Evolutionary conservation across 352 stramenopile genomes (phyloP), one percentile per base, ranked within the genome.

Genomic region (Phytophthora podocarpi): DNA sequence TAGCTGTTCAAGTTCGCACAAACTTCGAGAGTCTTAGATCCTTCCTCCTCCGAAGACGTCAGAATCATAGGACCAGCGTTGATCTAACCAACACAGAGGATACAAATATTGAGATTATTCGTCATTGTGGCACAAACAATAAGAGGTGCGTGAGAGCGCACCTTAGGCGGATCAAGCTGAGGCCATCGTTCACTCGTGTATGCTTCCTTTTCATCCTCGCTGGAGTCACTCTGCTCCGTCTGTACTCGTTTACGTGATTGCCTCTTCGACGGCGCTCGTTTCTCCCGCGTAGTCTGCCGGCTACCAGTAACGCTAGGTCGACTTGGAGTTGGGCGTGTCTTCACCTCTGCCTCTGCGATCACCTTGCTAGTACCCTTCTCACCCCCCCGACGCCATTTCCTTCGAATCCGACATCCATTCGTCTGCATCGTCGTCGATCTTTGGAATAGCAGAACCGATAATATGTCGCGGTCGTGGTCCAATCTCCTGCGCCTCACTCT

Each of bases 1-100:
- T 78, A 92, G 28, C 64, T 81, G 60, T 94, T 94, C 34, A 94
- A 69, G 43, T 83, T 90, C 12, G 70, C 67, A 54, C 79, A 89
- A 10, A 94, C 76, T 78, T 85, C 49, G 6, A 82, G 41, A 30
- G 43, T 26, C 9, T 49, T 62, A 7, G n/a, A 34, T 23, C 8
- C 35, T 53, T 37, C 56, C 1, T 40, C 40, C 11, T 65, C 59
- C 0, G 32, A 50, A 1, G 53, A 47, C 31, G 58, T 55, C n/a
- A 91, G 16, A 21, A 72, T 36, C 46, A 90, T 73, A 23, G 84
- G 74, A 5, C 70, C 84, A 28, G 65, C 51, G 12, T 74, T 50
- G 2, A 32, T 47, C 72, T 83, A 47, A 23, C 20, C n/a, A 42
- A 63, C 30, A 58, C 3, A 23, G 11, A 26, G 6, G 18, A 34